Percentiles rank a stretch among this genome's conserved stretches.
These are phyloP conservation scores for Cyclotella cryptica DNA, from an alignment of 108 stramenopile genomes.

Conservation along the genomic window DNA sequence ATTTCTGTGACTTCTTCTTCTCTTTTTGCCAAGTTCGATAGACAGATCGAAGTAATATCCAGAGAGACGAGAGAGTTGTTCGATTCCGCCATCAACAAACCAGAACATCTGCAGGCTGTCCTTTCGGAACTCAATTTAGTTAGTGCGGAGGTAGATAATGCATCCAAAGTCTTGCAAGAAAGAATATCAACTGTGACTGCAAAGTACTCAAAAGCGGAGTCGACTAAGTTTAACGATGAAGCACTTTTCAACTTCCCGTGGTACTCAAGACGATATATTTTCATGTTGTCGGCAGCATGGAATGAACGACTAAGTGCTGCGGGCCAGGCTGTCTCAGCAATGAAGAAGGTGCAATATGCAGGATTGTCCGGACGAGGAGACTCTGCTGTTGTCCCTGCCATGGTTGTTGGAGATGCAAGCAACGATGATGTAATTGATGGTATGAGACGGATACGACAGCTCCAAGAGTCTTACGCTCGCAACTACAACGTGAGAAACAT, in stretches of 20 bases:
- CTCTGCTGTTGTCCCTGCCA: conserved; percentile 55
- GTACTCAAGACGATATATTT: conserved; percentile 79
- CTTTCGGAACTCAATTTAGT: conserved; percentile 82
- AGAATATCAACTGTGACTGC: conserved; percentile 83
- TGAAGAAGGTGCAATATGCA: conserved; percentile 78
- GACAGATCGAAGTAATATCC: conserved; percentile 88
- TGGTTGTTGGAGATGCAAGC: conserved; percentile 70
- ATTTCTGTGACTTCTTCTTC: conserved; percentile 81
- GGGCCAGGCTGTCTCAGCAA: conserved; percentile 85
- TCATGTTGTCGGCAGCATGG: conserved; percentile 87
- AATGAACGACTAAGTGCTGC: conserved; percentile 87
- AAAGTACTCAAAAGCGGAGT: conserved; percentile 54
- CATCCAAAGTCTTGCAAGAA: conserved; percentile 84
- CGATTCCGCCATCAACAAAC: conserved; percentile 68
- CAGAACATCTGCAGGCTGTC: conserved; percentile 85
- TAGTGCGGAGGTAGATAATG: conserved; percentile 82
- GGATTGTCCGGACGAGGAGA: conserved; percentile 55
- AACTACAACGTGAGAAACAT: conserved; percentile 81
- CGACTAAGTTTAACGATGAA: conserved; percentile 23
- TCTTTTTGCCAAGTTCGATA: conserved; percentile 87
- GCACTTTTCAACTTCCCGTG: conserved; percentile 62
- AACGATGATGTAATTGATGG: conserved; percentile 80
- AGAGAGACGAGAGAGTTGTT: conserved; percentile 82
- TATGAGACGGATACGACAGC: conserved; percentile 79
- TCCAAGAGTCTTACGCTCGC: conserved; percentile 78